Percentiles rank a stretch among this genome's conserved stretches.
These are phyloP conservation scores for Thinopyrum elongatum DNA, from an alignment of 176 grass and related monocot species.

Conservation along the genomic window DNA sequence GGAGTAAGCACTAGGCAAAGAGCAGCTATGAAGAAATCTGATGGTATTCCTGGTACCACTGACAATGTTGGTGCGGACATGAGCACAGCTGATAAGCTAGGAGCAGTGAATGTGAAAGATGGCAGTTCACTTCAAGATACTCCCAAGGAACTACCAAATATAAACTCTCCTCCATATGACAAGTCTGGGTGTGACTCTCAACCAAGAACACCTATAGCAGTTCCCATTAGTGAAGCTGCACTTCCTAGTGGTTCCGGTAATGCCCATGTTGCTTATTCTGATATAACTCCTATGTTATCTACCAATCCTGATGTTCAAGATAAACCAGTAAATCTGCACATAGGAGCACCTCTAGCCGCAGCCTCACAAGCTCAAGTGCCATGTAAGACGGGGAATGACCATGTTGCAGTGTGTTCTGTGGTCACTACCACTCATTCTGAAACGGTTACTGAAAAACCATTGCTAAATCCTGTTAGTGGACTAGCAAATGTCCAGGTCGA, in stretches of 20 bases:
- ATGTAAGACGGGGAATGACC: conserved; percentile 35
- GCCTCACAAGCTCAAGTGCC: conserved; percentile 41
- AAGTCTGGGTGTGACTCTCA: conserved; percentile 53
- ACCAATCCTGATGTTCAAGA: conserved; percentile 17
- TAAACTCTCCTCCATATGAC: conserved; percentile 35
- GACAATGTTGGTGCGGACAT: conserved; percentile 23
- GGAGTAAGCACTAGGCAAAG: conserved; percentile 47
- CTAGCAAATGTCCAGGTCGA: conserved; percentile 11
- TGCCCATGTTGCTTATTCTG: conserved; percentile 28
- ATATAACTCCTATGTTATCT: conserved; percentile 37
- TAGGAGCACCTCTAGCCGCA: conserved; percentile 9
- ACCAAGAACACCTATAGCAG: conserved; percentile 51
- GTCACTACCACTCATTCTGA: background rate
- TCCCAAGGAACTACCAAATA: conserved; percentile 42
- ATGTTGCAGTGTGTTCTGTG: conserved; percentile 18
- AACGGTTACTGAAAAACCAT: background rate
- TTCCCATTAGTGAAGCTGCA: conserved; percentile 44
- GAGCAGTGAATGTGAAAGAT: conserved; percentile 31
- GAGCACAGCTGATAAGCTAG: conserved; percentile 32
- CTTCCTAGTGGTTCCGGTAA: conserved; percentile 37
- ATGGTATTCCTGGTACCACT: conserved; percentile 7
- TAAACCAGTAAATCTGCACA: conserved; percentile 30
- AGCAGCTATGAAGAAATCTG: conserved; percentile 48
- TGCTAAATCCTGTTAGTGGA: conserved; percentile 38
- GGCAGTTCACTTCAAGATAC: conserved; percentile 34